Percentiles rank a stretch among this genome's conserved stretches.
These are phyloP conservation scores for Thalassiosira hispida DNA, from an alignment of 352 stramenopile genomes.

Conservation along the genomic window DNA sequence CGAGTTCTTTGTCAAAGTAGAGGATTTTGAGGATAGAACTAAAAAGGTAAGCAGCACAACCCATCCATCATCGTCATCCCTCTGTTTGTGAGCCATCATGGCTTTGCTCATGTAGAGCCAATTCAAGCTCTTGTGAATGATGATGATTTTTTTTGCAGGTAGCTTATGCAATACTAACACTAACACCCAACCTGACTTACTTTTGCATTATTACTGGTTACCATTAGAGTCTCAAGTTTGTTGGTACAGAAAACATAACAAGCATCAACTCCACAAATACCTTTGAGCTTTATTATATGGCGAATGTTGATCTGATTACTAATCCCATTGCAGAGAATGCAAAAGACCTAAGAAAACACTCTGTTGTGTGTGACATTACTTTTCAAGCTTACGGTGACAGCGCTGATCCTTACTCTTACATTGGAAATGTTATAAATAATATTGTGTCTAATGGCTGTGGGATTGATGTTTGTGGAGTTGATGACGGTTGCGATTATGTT, in stretches of 20 bases:
- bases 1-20: slow-evolving; percentile 46
- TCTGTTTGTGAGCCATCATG: too few species aligned
- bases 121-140: too few species aligned
- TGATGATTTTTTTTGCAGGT: too few species aligned
- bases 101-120: too few species aligned
- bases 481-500: too few species aligned
- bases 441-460: slow-evolving; percentile 7
- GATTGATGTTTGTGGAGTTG: too few species aligned
- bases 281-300: slow-evolving; percentile 48
- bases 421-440: neutral
- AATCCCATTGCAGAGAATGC: slow-evolving; percentile 49
- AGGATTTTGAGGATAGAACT: slow-evolving; percentile 22
- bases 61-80: too few species aligned
- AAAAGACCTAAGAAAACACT: slow-evolving; percentile 12
- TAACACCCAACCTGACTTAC: too few species aligned
- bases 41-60: too few species aligned
- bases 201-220: too few species aligned
- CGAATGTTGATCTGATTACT: slow-evolving; percentile 21
- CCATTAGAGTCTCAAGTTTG: slow-evolving; percentile 23
- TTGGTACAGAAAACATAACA: slow-evolving; percentile 1
- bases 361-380: slow-evolving; percentile 23
- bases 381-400: slow-evolving; percentile 8
- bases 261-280: slow-evolving; percentile 6
- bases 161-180: too few species aligned
- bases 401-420: neutral